A percentile compares a stretch with the other conserved stretches of the same genome.
phyloP scores from a whole-genome alignment of 2,329 filamentous ascomycete genomes.

The Emydomyces testavorans region DNA sequence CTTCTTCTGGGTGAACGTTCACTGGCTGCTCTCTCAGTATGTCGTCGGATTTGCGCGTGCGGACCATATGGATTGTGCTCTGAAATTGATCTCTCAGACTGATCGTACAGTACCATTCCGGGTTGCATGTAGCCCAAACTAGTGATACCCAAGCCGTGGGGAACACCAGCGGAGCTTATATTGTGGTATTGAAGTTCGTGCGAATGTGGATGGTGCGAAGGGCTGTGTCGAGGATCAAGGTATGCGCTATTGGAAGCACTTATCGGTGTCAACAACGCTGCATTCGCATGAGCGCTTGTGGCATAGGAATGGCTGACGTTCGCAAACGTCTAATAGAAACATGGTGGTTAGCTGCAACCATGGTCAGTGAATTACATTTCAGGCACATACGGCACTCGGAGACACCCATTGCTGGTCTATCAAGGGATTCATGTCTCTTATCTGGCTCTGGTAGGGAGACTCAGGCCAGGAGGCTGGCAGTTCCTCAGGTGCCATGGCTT shows the following conservation, averaged over 20 bases:
- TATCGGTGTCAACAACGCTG: slow-evolving; percentile 29
- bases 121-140: slow-evolving; percentile 24
- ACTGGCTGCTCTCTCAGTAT: slow-evolving; percentile 18
- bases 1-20: slow-evolving; percentile 18
- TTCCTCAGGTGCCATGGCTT: slow-evolving; percentile 11
- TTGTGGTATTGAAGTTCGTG: slow-evolving; percentile 28
- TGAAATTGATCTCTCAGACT: slow-evolving; percentile 9
- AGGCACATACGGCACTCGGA: slow-evolving; percentile 13
- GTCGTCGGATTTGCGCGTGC: slow-evolving; percentile 12
- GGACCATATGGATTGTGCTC: slow-evolving; percentile 3
- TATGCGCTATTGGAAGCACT: slow-evolving; percentile 31
- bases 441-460: slow-evolving; percentile 13
- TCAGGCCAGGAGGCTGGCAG: slow-evolving; percentile 13
- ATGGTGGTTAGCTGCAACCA: slow-evolving; percentile 6
- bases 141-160: slow-evolving; percentile 31
- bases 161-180: slow-evolving; percentile 22
- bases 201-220: slow-evolving; percentile 29
- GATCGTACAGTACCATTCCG: slow-evolving; percentile 20
- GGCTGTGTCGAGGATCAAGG: slow-evolving; percentile 23
- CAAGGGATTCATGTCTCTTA: slow-evolving; percentile 5
- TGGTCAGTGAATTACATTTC: background rate
- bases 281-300: slow-evolving; percentile 23
- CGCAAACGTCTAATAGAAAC: slow-evolving; percentile 19
- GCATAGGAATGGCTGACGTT: slow-evolving; percentile 26
- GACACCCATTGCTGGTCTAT: slow-evolving; percentile 15